These are phyloP conservation scores for Wickerhamiella alocasiicola DNA, from an alignment of 805 yeast species.

Conservation along the genomic window DNA sequence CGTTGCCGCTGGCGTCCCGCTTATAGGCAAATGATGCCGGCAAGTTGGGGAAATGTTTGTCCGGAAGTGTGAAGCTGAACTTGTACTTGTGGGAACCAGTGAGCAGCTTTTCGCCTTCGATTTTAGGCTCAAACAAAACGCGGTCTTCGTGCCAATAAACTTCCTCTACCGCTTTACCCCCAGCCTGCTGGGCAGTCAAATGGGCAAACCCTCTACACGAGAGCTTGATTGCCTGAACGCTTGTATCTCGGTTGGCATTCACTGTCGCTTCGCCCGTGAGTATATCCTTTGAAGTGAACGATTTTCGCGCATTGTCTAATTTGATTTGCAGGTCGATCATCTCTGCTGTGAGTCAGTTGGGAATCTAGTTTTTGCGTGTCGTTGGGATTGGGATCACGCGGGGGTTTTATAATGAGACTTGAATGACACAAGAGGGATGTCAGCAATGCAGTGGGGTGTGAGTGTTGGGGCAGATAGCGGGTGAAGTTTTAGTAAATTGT, in stretches of 20 bases:
- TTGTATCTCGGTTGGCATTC: neutral
- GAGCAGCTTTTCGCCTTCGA: neutral
- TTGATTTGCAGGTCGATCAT: conserved; percentile 3
- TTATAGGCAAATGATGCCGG: conserved; percentile 7
- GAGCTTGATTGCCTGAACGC: neutral
- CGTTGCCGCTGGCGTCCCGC: conserved; percentile 5
- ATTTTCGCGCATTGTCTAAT: conserved; percentile 6
- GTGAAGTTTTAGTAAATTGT: too few relatives aligned
- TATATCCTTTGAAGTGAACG: conserved; percentile 1
- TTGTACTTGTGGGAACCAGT: conserved; percentile 7
- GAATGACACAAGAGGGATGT: too few relatives aligned
- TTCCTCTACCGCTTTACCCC: conserved; percentile 3
- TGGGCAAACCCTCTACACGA: conserved; percentile 6
- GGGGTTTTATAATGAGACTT: too few relatives aligned
- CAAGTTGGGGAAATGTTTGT: conserved; percentile 1
- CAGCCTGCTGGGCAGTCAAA: conserved; percentile 3
- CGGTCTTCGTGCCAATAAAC: conserved; percentile 1
- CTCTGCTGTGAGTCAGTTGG: too few relatives aligned
- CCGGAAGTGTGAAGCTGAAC: conserved; percentile 7
- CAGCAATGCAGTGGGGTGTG: too few relatives aligned
- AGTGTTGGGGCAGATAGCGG: too few relatives aligned
- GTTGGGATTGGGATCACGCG: too few relatives aligned
- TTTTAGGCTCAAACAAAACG: neutral
- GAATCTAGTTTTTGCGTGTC: too few relatives aligned
- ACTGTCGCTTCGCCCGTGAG: conserved; percentile 5